Conservation (phyloP, 2,329 filamentous ascomycete genomes). For the Colletotrichum sp. region DNA sequence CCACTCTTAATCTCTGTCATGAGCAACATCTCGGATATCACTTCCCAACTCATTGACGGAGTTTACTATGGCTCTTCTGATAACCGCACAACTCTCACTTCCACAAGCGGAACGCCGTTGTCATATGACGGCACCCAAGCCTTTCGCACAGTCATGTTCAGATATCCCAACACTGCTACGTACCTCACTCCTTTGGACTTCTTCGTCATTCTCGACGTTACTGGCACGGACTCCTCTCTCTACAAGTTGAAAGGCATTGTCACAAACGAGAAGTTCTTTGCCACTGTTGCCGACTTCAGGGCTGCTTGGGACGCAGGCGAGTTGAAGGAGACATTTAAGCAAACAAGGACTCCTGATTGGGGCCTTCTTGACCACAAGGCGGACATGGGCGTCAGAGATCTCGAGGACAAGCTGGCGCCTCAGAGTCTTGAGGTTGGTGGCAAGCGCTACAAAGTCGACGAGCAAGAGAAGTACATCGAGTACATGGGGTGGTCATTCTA, state of each 20-base stretch:
- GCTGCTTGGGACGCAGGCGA: conserved; percentile 41
- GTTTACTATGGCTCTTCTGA: conserved; percentile 35
- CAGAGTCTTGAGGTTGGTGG: conserved; percentile 41
- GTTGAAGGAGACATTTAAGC: conserved; percentile 35
- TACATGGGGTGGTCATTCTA: conserved; percentile 61
- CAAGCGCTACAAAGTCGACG: conserved; percentile 48
- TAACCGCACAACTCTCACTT: conserved; percentile 33
- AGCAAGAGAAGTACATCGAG: conserved; percentile 49
- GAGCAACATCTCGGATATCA: conserved; percentile 51
- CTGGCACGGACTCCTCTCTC: conserved; percentile 45
- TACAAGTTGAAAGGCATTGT: conserved; percentile 48
- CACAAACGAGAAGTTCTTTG: conserved; percentile 43
- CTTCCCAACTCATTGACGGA: conserved; percentile 39
- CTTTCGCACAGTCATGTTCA: conserved; percentile 45
- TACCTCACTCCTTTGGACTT: conserved; percentile 51
- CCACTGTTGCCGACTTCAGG: conserved; percentile 35
- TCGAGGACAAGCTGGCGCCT: conserved; percentile 39
- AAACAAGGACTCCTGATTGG: conserved; percentile 37
- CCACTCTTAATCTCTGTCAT: conserved; percentile 41
- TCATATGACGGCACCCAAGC: conserved; percentile 45
- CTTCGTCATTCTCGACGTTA: conserved; percentile 46
- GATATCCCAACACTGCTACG: conserved; percentile 39
- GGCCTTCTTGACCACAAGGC: conserved; percentile 36
- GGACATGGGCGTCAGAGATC: conserved; percentile 32
- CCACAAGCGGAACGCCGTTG: conserved; percentile 37